Evolutionary conservation across 1,284 basidiomycete genomes (phyloP), one percentile per base, ranked within the genome.

Genomic region (Cutaneotrichosporon sp.): DNA sequence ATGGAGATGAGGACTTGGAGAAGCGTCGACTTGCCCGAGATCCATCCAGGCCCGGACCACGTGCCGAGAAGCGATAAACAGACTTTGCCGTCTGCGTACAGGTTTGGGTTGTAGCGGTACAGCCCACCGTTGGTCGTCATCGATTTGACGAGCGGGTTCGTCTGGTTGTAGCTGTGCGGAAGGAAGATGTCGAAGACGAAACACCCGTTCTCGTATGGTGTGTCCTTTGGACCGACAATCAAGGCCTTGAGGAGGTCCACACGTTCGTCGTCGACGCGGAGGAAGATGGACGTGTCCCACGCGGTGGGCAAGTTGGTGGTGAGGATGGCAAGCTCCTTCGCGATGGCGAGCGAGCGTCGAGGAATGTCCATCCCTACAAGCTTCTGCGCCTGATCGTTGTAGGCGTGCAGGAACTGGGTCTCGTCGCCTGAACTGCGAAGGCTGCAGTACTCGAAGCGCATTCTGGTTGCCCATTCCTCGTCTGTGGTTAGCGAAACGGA

Each of bases 41-140:
- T 84, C 92, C 92, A 96, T 22, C 92, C 92, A 34, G 93, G 93
- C 1, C 93, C 92, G 1, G 26, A 5, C 92, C 92, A 95, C 21
- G 92, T 95, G 32, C 93, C 92, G n/a, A 95, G 84, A 31, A 95
- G 82, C 40, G 90, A 92, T 49, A 96, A 80, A 77, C 92, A 96
- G 16, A 97, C 93, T 83, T 97, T 96, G 73, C 77, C 77, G 64
- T 78, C 73, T 53, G 89, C 90, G 75, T 93, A 95, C 31, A 95
- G 82, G 75, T 96, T 96, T 4, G 92, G 92, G 72, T 95, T 95
- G 81, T 93, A 92, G 31, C 93, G 86, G 78, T 84, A 94, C 78
- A 87, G 89, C 31, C 93, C 92, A 2, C 90, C 91, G 68, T 91
- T 89, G 0, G 92, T 96, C 61, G 92, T 96, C 88, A 95, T 91